These are phyloP conservation scores for Hysterangium stoloniferum DNA, from an alignment of 768 basidiomycete species.

Conservation along the genomic window DNA sequence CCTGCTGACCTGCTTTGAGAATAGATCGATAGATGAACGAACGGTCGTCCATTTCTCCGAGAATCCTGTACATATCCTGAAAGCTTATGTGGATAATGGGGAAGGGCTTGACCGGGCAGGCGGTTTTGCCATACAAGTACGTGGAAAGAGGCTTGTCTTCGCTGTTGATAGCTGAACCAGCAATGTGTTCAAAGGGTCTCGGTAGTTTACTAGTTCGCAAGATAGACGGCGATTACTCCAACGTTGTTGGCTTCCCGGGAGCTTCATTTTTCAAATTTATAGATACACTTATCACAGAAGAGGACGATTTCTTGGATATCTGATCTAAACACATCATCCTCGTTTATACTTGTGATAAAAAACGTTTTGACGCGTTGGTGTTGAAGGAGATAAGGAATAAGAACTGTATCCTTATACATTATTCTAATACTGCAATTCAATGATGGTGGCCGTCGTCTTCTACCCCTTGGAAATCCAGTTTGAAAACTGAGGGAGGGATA, in stretches of 20 bases:
- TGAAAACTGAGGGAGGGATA: constrained; percentile 44
- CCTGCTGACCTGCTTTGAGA: neutral
- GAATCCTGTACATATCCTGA: constrained; percentile 45
- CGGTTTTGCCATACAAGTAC: constrained; percentile 89
- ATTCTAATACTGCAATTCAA: neutral
- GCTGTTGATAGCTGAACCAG: neutral
- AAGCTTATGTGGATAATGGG: constrained; percentile 77
- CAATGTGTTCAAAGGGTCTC: constrained; percentile 44
- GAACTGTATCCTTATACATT: neutral
- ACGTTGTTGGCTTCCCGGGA: constrained; percentile 89
- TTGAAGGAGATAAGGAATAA: too few species aligned
- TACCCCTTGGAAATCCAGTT: constrained; percentile 62
- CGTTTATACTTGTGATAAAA: too few species aligned
- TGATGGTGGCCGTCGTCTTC: constrained; percentile 43
- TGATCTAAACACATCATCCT: constrained; percentile 4
- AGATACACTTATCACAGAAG: constrained; percentile 64
- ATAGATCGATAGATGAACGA: constrained; percentile 81
- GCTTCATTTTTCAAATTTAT: constrained; percentile 75
- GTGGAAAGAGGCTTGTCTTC: neutral
- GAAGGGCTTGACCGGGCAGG: constrained; percentile 88
- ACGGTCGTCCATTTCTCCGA: constrained; percentile 72
- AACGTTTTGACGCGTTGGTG: too few species aligned
- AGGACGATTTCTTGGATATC: constrained; percentile 54
- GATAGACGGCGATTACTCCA: constrained; percentile 84
- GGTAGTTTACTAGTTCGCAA: constrained; percentile 78